phyloP scores from a whole-genome alignment of 2,329 filamentous ascomycete genomes.

The Paraphoma sp. region DNA sequence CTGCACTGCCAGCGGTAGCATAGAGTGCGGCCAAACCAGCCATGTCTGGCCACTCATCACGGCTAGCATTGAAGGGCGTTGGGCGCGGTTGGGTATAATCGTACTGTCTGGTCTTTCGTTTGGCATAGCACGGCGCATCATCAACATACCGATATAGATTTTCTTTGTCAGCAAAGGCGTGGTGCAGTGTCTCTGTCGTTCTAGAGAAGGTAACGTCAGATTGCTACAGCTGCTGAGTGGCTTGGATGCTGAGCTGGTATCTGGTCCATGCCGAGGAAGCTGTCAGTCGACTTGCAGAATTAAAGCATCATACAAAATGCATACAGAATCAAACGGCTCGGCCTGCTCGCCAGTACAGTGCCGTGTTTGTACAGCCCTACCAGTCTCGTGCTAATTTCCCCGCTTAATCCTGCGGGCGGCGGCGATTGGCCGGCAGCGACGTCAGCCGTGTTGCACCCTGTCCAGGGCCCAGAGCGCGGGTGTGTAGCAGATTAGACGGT shows the following conservation, averaged over 20 bases:
- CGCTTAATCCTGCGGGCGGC: slow-evolving; percentile 11
- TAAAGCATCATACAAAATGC: too few species aligned
- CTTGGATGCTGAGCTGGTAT: neutral
- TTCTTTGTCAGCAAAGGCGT: neutral
- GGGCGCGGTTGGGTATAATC: neutral
- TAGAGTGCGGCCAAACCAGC: slow-evolving; percentile 3
- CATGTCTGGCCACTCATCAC: neutral
- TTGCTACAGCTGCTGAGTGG: neutral
- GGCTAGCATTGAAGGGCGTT: neutral
- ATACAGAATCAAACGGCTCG: too few species aligned
- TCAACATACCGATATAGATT: slow-evolving; percentile 12
- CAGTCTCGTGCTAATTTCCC: slow-evolving; percentile 3
- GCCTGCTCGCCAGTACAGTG: neutral
- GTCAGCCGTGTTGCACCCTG: slow-evolving; percentile 6
- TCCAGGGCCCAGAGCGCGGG: slow-evolving; percentile 1
- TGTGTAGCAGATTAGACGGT: slow-evolving; percentile 15
- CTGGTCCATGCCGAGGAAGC: neutral
- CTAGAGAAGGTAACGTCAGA: neutral
- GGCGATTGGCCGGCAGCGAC: slow-evolving; percentile 13
- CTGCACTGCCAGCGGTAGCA: slow-evolving; percentile 28
- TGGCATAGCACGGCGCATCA: slow-evolving; percentile 6
- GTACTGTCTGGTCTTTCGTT: neutral
- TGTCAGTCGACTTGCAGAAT: too few species aligned
- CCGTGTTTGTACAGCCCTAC: neutral
- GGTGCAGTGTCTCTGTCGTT: neutral